A percentile compares a stretch with the other conserved stretches of the same genome.
Conservation (phyloP, 306 rosid species). For the Acmispon strigosus region DNA sequence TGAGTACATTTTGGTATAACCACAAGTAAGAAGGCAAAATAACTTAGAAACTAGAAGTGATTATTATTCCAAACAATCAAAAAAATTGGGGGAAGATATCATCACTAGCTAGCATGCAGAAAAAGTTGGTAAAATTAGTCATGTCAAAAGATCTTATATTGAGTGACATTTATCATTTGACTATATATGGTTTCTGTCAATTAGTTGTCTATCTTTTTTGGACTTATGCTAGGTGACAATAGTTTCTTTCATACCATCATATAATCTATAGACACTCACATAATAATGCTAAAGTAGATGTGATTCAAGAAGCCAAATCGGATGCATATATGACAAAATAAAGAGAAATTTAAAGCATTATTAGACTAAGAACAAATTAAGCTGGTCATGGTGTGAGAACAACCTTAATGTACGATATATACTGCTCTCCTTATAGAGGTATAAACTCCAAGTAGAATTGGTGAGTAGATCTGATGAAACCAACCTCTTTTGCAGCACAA, state of each 20-base stretch:
- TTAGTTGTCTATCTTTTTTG: conserved; percentile 2
- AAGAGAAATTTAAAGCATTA: background rate
- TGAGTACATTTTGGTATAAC: too few species aligned
- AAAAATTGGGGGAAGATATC: background rate
- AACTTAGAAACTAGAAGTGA: background rate
- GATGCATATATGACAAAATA: background rate
- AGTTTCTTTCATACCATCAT: background rate
- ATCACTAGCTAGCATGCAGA: background rate
- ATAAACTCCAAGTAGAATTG: conserved; percentile 11
- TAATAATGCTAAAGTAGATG: background rate
- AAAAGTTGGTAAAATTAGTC: background rate
- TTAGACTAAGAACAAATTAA: background rate
- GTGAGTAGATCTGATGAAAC: conserved; percentile 44
- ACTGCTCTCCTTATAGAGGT: too few species aligned
- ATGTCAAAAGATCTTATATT: conserved; percentile 19
- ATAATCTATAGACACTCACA: background rate
- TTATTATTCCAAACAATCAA: background rate
- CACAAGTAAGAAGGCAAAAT: background rate
- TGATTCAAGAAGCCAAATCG: background rate
- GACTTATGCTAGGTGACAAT: conserved; percentile 7
- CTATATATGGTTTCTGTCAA: conserved; percentile 1
- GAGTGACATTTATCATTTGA: conserved; percentile 13
- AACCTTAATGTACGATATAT: conserved; percentile 47
- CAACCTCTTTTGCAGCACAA: conserved; percentile 25
- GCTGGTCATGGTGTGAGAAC: background rate